phyloP scores from a whole-genome alignment of 2,329 filamentous ascomycete genomes.

The Penicillium griseofulvum region DNA sequence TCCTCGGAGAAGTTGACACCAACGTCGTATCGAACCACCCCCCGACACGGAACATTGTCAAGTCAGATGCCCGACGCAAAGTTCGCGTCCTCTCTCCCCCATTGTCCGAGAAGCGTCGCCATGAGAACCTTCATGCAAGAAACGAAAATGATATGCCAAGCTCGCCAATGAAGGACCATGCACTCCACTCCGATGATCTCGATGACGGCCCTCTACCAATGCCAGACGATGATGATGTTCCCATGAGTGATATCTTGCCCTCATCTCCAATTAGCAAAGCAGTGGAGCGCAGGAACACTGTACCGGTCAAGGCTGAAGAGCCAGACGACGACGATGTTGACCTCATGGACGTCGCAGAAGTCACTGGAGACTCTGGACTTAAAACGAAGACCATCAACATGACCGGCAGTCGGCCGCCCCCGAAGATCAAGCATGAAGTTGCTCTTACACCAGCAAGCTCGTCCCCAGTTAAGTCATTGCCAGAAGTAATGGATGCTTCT shows the following conservation, averaged over 20 bases:
- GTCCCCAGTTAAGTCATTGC: constrained; percentile 64
- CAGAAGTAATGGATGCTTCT: constrained; percentile 68
- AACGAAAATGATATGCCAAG: constrained; percentile 47
- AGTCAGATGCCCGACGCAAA: constrained; percentile 74
- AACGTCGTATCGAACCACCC: constrained; percentile 62
- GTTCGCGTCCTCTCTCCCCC: constrained; percentile 77
- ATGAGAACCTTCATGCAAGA: constrained; percentile 52
- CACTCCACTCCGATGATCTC: constrained; percentile 46
- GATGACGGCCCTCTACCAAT: constrained; percentile 57
- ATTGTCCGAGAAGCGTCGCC: constrained; percentile 52
- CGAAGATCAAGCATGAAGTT: constrained; percentile 67
- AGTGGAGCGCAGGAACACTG: constrained; percentile 65
- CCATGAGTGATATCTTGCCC: constrained; percentile 81
- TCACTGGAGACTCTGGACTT: constrained; percentile 61
- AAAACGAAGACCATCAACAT: constrained; percentile 76
- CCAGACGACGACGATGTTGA: constrained; percentile 74
- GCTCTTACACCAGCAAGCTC: constrained; percentile 73
- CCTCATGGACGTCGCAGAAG: constrained; percentile 82
- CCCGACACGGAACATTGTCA: constrained; percentile 62
- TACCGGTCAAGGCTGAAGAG: constrained; percentile 58
- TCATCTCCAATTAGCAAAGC: constrained; percentile 84
- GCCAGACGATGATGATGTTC: constrained; percentile 69
- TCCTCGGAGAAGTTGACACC: constrained; percentile 83
- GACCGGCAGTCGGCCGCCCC: constrained; percentile 72
- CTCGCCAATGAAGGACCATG: constrained; percentile 43